phyloP scores from a whole-genome alignment of 495 filamentous ascomycete species.

The Annulohypoxylon bovei region DNA sequence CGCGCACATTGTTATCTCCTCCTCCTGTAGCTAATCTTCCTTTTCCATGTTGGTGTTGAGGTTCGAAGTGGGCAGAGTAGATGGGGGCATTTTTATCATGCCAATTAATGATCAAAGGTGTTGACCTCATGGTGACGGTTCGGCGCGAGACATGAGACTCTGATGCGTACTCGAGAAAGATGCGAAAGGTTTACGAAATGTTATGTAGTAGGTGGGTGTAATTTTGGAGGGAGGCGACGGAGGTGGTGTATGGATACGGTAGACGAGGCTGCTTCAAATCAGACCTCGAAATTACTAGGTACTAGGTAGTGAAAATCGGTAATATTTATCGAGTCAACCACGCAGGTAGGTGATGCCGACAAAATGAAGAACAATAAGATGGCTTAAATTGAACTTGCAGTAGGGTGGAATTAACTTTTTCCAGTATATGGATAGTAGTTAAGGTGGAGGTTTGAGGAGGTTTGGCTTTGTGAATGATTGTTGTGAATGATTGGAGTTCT shows the following conservation, averaged over 20 bases:
- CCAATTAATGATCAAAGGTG: conserved; percentile 93
- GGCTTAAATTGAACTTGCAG: neutral
- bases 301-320: conserved; percentile 2
- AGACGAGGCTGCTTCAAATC: conserved; percentile 26
- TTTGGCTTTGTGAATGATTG: neutral
- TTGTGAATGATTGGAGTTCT: conserved; percentile 22
- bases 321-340: conserved; percentile 10
- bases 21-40: conserved; percentile 92
- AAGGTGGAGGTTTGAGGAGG: conserved; percentile 8
- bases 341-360: neutral
- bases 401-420: neutral
- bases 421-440: neutral
- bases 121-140: conserved; percentile 79
- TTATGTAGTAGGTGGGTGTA: neutral
- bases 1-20: conserved; percentile 96
- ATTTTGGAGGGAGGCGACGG: neutral
- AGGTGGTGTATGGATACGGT: neutral
- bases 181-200: neutral
- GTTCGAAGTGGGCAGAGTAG: conserved; percentile 95
- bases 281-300: conserved; percentile 13
- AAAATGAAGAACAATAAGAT: neutral
- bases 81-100: conserved; percentile 94
- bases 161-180: neutral
- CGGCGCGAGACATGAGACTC: conserved; percentile 35
- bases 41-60: conserved; percentile 79